Evolutionary conservation across 2,329 filamentous ascomycete genomes (phyloP).

Genomic region (Hypoxylon sp.): DNA sequence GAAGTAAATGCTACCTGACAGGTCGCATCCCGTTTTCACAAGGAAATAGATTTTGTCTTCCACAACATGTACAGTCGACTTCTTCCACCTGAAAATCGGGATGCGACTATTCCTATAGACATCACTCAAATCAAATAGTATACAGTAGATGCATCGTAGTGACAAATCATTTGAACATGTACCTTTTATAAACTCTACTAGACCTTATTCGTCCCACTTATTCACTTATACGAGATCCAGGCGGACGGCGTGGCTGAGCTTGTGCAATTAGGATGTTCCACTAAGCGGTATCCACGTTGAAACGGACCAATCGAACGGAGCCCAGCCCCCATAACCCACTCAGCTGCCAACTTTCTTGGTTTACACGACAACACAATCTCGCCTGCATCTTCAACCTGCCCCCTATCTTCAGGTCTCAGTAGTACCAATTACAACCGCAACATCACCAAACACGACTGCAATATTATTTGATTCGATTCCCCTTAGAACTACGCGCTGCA

Average conservation of each 20-base stretch:
- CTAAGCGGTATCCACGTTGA: constrained; percentile 32
- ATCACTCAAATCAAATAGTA: neutral
- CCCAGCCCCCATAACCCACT: constrained; percentile 34
- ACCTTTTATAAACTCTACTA: constrained; percentile 27
- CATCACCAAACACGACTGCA: constrained; percentile 3
- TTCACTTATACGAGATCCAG: constrained; percentile 32
- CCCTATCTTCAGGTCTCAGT: constrained; percentile 35
- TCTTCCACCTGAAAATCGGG: neutral
- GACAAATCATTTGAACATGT: neutral
- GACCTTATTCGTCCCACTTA: constrained; percentile 9
- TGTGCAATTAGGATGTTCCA: constrained; percentile 39
- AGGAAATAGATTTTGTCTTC: neutral
- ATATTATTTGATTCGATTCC: constrained; percentile 24
- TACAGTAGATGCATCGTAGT: neutral
- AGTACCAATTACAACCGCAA: constrained; percentile 34
- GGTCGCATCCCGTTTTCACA: constrained; percentile 21
- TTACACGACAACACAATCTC: constrained; percentile 42
- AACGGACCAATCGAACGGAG: constrained; percentile 25
- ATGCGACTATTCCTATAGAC: neutral
- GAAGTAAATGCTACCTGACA: constrained; percentile 19
- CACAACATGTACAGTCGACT: neutral
- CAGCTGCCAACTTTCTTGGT: constrained; percentile 43
- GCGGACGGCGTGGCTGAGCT: constrained; percentile 33
- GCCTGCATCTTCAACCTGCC: constrained; percentile 28
- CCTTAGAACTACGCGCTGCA: constrained; percentile 15